A percentile compares a stretch with the other conserved stretches of the same genome.
Evolutionary conservation across 306 rosid species (phyloP).

Genomic region (Lathyrus oleraceus): DNA sequence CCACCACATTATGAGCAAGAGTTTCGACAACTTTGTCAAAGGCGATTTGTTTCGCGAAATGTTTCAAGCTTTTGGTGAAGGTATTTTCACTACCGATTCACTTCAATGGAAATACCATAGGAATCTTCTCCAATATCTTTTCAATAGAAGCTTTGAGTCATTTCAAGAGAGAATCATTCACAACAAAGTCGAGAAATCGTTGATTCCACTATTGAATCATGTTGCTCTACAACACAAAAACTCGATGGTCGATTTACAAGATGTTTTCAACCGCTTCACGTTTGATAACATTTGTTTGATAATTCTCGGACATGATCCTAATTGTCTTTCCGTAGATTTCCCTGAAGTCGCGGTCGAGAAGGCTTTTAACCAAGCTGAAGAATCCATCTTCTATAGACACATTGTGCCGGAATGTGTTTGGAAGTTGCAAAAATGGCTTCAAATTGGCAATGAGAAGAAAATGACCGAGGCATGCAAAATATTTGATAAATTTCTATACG

Average conservation of each 20-base stretch:
- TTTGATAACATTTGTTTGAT: slow-evolving; percentile 43
- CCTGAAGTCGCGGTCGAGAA: slow-evolving; percentile 34
- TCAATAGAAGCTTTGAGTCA: slow-evolving; percentile 5
- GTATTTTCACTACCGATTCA: slow-evolving; percentile 38
- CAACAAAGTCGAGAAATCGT: too few relatives aligned
- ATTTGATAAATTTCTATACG: slow-evolving; percentile 35
- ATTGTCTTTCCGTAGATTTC: slow-evolving; percentile 36
- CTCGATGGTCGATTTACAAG: not conserved
- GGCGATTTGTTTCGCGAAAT: slow-evolving; percentile 39
- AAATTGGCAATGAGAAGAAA: slow-evolving; percentile 28
- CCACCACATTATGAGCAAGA: slow-evolving; percentile 34
- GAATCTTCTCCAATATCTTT: slow-evolving; percentile 8
- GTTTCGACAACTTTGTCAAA: slow-evolving; percentile 30
- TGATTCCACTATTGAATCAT: too few relatives aligned
- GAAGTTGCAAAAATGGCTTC: slow-evolving; percentile 42
- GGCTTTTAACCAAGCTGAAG: slow-evolving; percentile 39
- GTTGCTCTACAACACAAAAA: too few relatives aligned
- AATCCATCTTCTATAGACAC: slow-evolving; percentile 26
- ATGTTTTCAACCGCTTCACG: too few relatives aligned
- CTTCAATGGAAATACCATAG: slow-evolving; percentile 37
- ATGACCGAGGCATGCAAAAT: slow-evolving; percentile 22
- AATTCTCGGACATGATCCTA: slow-evolving; percentile 46
- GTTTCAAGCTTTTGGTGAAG: slow-evolving; percentile 47
- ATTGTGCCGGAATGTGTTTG: slow-evolving; percentile 28
- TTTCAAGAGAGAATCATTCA: slow-evolving; percentile 15